Evolutionary conservation across 139 green algal genomes (phyloP).

Genomic region (Coccomyxa sp.): DNA sequence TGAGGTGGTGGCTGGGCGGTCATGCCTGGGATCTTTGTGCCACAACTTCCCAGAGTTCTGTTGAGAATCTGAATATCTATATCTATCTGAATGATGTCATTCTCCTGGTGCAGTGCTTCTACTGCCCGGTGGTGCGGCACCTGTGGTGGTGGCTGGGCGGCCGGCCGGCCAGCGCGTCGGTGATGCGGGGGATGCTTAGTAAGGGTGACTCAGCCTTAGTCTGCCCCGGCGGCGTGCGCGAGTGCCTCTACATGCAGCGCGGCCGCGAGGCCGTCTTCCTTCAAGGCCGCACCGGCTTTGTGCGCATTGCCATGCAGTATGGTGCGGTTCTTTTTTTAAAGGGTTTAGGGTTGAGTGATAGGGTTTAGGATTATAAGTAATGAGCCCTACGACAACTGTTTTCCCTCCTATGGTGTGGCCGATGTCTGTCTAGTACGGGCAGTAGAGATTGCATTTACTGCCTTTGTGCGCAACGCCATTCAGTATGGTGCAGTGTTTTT

Average conservation of each 20-base stretch:
- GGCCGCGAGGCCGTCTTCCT: conserved; percentile 66
- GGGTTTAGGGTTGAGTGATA: too few species aligned
- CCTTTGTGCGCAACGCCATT: too few species aligned
- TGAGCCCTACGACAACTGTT: too few species aligned
- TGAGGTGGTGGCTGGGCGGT: too few species aligned
- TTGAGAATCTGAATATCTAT: too few species aligned
- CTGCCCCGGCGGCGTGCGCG: conserved; percentile 48
- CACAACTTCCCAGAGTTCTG: too few species aligned
- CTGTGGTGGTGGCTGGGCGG: conserved; percentile 65
- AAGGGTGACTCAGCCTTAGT: conserved; percentile 29
- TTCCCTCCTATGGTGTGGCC: neutral
- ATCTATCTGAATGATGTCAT: too few species aligned
- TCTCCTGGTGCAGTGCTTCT: conserved; percentile 37
- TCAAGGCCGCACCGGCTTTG: conserved; percentile 61
- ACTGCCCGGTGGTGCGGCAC: conserved; percentile 60
- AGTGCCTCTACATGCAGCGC: conserved; percentile 70
- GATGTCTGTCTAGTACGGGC: neutral
- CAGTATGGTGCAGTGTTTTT: too few species aligned
- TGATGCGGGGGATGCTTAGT: conserved; percentile 10
- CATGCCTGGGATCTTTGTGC: too few species aligned
- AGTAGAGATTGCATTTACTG: too few species aligned
- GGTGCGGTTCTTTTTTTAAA: conserved; percentile 30
- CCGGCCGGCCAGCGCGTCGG: neutral
- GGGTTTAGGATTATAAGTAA: too few species aligned
- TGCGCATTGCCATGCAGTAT: conserved; percentile 63